Conservation (phyloP, 2,329 filamentous ascomycete species). For the Helminthosporium solani region DNA sequence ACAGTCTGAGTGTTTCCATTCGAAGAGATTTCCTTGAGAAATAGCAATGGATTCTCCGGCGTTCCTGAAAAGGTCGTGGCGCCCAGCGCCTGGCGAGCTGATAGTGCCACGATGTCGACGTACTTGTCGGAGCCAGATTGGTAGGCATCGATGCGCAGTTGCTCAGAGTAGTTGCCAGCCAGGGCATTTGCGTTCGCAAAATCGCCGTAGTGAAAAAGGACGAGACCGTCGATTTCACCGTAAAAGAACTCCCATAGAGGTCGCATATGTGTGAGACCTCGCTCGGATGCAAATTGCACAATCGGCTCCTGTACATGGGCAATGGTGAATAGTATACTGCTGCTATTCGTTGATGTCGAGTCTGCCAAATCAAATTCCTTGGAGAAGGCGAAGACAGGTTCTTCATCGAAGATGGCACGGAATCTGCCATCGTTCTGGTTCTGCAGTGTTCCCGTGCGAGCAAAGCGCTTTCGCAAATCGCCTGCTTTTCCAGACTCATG, state of each 20-base stretch:
- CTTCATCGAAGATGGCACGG: constrained; percentile 70
- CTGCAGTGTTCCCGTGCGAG: constrained; percentile 63
- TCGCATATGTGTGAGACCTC: constrained; percentile 74
- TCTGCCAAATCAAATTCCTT: constrained; percentile 39
- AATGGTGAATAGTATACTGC: constrained; percentile 70
- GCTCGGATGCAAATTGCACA: constrained; percentile 73
- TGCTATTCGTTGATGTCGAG: constrained; percentile 11
- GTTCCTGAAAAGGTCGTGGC: constrained; percentile 75
- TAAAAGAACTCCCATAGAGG: constrained; percentile 81
- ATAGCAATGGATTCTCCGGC: constrained; percentile 69
- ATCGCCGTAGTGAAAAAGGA: constrained; percentile 75
- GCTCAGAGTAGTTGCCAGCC: constrained; percentile 71
- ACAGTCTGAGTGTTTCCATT: constrained; percentile 85
- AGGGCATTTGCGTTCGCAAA: constrained; percentile 64
- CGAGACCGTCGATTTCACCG: constrained; percentile 60
- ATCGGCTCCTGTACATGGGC: constrained; percentile 76
- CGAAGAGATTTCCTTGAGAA: constrained; percentile 83
- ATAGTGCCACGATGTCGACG: constrained; percentile 73
- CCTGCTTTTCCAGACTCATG: constrained; percentile 72
- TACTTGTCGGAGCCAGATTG: constrained; percentile 73
- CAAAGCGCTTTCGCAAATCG: constrained; percentile 67
- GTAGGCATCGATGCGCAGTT: constrained; percentile 70
- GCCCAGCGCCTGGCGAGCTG: constrained; percentile 77
- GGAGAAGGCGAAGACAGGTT: constrained; percentile 77
- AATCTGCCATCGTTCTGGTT: constrained; percentile 68